A percentile compares a stretch with the other conserved stretches of the same genome.
Conservation (phyloP, 345 rosid species). For the Noccaea caerulescens region DNA sequence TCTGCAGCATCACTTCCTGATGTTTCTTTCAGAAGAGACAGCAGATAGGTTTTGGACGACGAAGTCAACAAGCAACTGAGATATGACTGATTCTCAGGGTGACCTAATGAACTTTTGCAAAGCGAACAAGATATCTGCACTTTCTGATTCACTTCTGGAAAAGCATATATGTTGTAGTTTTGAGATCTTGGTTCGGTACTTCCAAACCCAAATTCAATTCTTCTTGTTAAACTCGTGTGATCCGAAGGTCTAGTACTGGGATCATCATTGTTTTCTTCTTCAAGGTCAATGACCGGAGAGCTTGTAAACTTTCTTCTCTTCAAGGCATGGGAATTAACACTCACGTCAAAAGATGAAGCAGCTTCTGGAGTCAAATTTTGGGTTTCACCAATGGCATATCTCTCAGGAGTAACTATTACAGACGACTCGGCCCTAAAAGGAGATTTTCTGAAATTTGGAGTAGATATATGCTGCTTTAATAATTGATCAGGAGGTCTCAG, state of each 20-base stretch:
- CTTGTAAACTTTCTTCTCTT: conserved; percentile 59
- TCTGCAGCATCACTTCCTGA: conserved; percentile 37
- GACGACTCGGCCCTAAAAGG: conserved; percentile 44
- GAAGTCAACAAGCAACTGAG: conserved; percentile 54
- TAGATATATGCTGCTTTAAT: conserved; percentile 47
- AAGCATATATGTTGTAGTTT: conserved; percentile 42
- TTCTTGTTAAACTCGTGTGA: conserved; percentile 46
- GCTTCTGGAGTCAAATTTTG: conserved; percentile 48
- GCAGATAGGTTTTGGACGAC: conserved; percentile 65
- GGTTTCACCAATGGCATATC: conserved; percentile 42
- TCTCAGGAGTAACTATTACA: conserved; percentile 52
- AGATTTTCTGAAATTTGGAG: conserved; percentile 43
- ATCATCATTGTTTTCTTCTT: conserved; percentile 39
- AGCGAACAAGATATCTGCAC: conserved; percentile 61
- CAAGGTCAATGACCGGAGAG: conserved; percentile 51
- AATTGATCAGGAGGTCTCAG: conserved; percentile 54
- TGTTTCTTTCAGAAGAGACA: conserved; percentile 55
- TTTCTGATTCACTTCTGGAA: conserved; percentile 51
- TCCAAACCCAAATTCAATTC: conserved; percentile 59
- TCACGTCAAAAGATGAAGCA: conserved; percentile 57
- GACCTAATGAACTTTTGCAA: conserved; percentile 69
- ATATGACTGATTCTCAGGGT: conserved; percentile 60
- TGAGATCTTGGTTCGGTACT: conserved; percentile 42
- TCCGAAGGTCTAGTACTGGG: conserved; percentile 26
- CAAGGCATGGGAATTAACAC: conserved; percentile 69